Percentiles rank a stretch among this genome's conserved stretches.
phyloP scores from a whole-genome alignment of 306 rosid species.

The Castanopsis chinensis region DNA sequence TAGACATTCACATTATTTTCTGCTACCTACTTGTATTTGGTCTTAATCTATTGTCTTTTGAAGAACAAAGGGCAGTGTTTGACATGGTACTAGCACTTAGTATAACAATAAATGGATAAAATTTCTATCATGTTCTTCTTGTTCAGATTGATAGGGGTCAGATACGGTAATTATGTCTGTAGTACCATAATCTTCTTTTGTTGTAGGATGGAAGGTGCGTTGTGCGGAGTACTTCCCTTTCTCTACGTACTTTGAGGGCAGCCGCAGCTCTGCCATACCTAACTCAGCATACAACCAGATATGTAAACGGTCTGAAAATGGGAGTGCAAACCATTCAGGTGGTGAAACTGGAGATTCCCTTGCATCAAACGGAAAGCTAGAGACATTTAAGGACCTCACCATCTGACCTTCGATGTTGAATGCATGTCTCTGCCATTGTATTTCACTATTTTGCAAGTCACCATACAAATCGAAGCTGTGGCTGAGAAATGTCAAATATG shows the following conservation, averaged over 20 bases:
- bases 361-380: constrained; percentile 66
- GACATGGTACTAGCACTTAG: neutral
- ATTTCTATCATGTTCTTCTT: neutral
- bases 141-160: neutral
- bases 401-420: constrained; percentile 34
- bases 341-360: constrained; percentile 39
- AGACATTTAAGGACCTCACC: constrained; percentile 57
- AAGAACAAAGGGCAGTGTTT: neutral
- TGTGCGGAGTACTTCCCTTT: constrained; percentile 77
- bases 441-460: neutral
- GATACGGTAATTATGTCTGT: constrained; percentile 16
- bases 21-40: neutral
- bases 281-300: constrained; percentile 50
- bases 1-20: neutral
- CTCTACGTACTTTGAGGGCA: constrained; percentile 75
- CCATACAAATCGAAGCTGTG: constrained; percentile 23
- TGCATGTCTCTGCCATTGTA: constrained; percentile 7
- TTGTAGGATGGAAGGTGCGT: constrained; percentile 85
- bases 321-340: constrained; percentile 36
- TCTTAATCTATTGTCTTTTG: neutral
- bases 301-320: constrained; percentile 54
- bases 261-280: constrained; percentile 66
- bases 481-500: constrained; percentile 18
- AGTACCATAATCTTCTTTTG: neutral
- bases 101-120: too few relatives aligned